Base-by-base conservation (phyloP, 208 protist species). In the Leishmania major region DNA sequence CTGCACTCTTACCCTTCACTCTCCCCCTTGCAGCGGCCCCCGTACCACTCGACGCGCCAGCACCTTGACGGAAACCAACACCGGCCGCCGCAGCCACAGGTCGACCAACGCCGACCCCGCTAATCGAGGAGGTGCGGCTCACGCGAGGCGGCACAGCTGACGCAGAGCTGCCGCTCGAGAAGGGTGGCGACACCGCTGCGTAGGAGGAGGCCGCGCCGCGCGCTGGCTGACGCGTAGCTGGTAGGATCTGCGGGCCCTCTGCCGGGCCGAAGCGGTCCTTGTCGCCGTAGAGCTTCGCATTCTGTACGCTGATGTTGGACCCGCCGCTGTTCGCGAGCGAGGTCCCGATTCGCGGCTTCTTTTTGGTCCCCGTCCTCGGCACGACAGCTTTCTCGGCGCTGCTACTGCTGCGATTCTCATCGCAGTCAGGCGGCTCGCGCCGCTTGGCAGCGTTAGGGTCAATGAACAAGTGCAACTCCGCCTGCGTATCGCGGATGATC, bases 231-330 rank as follows among this genome's bases (percentile, higher is more conserved):
- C 22, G 70, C 72, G n/a, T 64, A 60, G 70, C 73, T 37, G 73
- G 45, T 28, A 64, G 49, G 51, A 67, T 40, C n/a, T 64, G 69
- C 43, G 87, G 90, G 1, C 91, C 90, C 11, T 87, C 81, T 0
- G 86, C 35, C 0, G 94, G 94, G 0, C 94, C 94, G 87, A 97
- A 97, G 80, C 94, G 92, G 81, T 97, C 94, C 71, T 79, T 87
- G 84, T 97, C 94, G 17, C 94, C 94, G 84, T 97, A 97, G 2
- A 94, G 82, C 28, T 81, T 75, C 69, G 93, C 55, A 71, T 97
- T 86, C 55, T 81, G 77, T 70, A 74, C 78, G 47, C 83, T 94
- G 19, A 88, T 49, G 35, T 79, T 75, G 45, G 77, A 76, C 4
- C 78, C 62, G 25, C 53, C 35, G 45, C 59, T n/a, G 62, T 19